phyloP scores from a whole-genome alignment of 768 basidiomycete species.

The Royoungia palumana region DNA sequence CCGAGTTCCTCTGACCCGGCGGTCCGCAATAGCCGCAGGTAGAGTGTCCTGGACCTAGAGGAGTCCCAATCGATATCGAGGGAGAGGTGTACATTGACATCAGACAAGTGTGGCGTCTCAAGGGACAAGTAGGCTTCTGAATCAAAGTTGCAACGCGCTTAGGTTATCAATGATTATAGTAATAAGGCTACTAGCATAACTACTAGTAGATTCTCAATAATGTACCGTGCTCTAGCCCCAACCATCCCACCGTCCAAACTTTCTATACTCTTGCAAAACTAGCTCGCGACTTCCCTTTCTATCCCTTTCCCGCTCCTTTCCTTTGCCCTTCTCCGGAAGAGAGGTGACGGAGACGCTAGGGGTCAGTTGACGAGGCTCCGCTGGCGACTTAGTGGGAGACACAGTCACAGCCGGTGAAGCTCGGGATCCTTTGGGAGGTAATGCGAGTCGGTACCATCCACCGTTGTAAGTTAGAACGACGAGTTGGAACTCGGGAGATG shows the following conservation, averaged over 20 bases:
- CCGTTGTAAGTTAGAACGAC: slow-evolving; percentile 84
- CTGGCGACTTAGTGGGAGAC: slow-evolving; percentile 45
- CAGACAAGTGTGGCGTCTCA: not conserved
- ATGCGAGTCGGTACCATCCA: slow-evolving; percentile 85
- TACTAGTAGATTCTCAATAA: not conserved
- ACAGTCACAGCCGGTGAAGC: slow-evolving; percentile 22
- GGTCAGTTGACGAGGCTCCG: slow-evolving; percentile 44
- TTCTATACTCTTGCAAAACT: slow-evolving; percentile 69
- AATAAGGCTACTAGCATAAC: no score
- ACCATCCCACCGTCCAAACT: slow-evolving; percentile 88
- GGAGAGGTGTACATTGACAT: not conserved
- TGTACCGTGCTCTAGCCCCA: slow-evolving; percentile 50
- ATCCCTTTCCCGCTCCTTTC: slow-evolving; percentile 52
- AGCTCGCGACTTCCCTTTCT: slow-evolving; percentile 63
- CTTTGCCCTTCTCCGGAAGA: slow-evolving; percentile 51
- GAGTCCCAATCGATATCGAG: slow-evolving; percentile 26
- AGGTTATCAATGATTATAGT: not conserved
- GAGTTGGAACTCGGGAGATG: slow-evolving; percentile 62
- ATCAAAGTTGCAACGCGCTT: no score
- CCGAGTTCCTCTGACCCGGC: slow-evolving; percentile 44
- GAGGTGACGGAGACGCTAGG: slow-evolving; percentile 49
- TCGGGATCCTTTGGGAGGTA: slow-evolving; percentile 41
- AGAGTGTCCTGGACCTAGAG: slow-evolving; percentile 28
- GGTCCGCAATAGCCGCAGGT: slow-evolving; percentile 70
- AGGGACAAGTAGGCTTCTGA: not conserved